phyloP scores from a whole-genome alignment of 2,329 filamentous ascomycete species.

The Paramyrothecium sp. region DNA sequence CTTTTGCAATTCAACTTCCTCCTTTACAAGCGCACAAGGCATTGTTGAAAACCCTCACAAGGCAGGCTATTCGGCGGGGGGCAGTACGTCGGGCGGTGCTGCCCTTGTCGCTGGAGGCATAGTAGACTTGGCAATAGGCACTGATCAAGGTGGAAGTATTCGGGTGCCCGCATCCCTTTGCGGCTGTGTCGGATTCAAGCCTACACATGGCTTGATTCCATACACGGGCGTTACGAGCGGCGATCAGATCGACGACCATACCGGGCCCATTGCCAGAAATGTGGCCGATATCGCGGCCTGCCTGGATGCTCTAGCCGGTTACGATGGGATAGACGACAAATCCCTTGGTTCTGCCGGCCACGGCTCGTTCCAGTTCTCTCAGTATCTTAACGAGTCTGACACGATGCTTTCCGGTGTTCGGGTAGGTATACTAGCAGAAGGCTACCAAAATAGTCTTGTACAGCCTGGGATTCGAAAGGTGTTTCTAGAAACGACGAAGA shows the following conservation, averaged over 20 bases:
- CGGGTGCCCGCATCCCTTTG: constrained; percentile 40
- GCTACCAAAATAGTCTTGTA: constrained; percentile 35
- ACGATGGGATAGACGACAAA: constrained; percentile 47
- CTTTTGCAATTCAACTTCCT: constrained; percentile 47
- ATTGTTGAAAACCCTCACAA: constrained; percentile 43
- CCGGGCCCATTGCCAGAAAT: constrained; percentile 39
- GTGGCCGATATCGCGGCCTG: constrained; percentile 38
- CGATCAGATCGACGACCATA: constrained; percentile 50
- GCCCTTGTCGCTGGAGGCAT: constrained; percentile 42
- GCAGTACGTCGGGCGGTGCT: constrained; percentile 46
- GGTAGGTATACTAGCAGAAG: constrained; percentile 44
- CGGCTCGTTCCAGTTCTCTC: constrained; percentile 17
- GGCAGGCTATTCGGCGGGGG: constrained; percentile 45
- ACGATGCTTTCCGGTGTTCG: constrained; percentile 29
- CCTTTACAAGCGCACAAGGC: constrained; percentile 45
- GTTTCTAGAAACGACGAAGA: constrained; percentile 39
- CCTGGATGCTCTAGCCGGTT: constrained; percentile 44
- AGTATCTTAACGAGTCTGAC: constrained; percentile 3
- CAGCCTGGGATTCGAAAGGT: constrained; percentile 36
- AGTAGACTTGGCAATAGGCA: constrained; percentile 43
- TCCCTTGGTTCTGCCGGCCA: constrained; percentile 29
- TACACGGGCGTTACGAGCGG: constrained; percentile 48
- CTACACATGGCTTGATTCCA: constrained; percentile 49
- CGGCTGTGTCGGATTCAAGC: constrained; percentile 46
- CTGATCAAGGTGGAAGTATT: constrained; percentile 47